phyloP scores from a whole-genome alignment of 495 filamentous ascomycete genomes.

The Aspergillus baeticus region DNA sequence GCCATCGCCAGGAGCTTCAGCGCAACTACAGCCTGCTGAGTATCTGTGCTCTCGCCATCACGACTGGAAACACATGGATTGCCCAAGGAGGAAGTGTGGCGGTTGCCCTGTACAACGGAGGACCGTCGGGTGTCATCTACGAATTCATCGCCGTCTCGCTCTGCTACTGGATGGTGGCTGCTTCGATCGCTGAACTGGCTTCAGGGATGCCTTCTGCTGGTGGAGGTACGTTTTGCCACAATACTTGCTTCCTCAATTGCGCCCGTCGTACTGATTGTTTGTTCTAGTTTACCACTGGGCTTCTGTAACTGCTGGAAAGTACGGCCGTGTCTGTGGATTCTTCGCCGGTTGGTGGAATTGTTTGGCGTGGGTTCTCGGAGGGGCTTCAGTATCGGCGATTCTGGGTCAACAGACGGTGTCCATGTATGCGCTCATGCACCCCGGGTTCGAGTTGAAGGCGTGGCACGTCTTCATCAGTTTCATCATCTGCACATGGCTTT shows the following conservation, averaged over 20 bases:
- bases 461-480: slow-evolving; percentile 80
- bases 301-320: slow-evolving; percentile 67
- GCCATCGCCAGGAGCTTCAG: slow-evolving; percentile 18
- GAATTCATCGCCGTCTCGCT: slow-evolving; percentile 19
- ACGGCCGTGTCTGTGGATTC: slow-evolving; percentile 69
- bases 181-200: slow-evolving; percentile 48
- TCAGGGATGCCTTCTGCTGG: slow-evolving; percentile 76
- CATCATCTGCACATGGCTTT: slow-evolving; percentile 65
- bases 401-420: slow-evolving; percentile 63
- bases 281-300: slow-evolving; percentile 77
- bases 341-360: slow-evolving; percentile 82
- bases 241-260: not conserved
- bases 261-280: not conserved
- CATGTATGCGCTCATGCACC: slow-evolving; percentile 73
- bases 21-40: slow-evolving; percentile 19
- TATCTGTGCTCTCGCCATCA: slow-evolving; percentile 19
- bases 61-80: slow-evolving; percentile 21
- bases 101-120: slow-evolving; percentile 15
- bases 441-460: slow-evolving; percentile 54
- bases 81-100: slow-evolving; percentile 19
- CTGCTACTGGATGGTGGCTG: slow-evolving; percentile 24
- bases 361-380: slow-evolving; percentile 68
- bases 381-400: slow-evolving; percentile 66
- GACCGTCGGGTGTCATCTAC: slow-evolving; percentile 18
- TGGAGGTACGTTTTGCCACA: slow-evolving; percentile 46